These are phyloP conservation scores for Verticillium zaregamsianum DNA, from an alignment of 2,329 filamentous ascomycete species.

Conservation along the genomic window DNA sequence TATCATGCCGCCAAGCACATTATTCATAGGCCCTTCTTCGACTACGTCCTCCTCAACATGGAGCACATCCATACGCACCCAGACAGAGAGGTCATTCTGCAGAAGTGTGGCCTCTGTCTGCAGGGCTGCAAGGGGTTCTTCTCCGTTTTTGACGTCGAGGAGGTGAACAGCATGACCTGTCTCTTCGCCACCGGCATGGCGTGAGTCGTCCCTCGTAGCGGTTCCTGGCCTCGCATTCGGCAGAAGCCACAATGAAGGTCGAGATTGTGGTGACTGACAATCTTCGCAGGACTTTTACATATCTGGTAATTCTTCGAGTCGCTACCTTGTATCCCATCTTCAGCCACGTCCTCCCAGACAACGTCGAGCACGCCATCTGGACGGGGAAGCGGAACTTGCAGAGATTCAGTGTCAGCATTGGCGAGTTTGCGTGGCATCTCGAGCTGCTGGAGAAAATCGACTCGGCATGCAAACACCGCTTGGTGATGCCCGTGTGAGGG, in stretches of 20 bases:
- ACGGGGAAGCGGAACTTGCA: conserved; percentile 15
- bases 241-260: too few relatives aligned
- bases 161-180: conserved; percentile 19
- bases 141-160: conserved; percentile 21
- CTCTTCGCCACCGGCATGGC: conserved; percentile 24
- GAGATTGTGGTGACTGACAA: not conserved
- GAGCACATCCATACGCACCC: conserved; percentile 18
- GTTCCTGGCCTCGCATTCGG: not conserved
- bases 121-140: conserved; percentile 21
- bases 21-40: conserved; percentile 23
- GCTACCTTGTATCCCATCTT: conserved; percentile 13
- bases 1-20: conserved; percentile 26
- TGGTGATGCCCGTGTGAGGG: too few relatives aligned
- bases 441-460: conserved; percentile 13
- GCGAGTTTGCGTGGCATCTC: conserved; percentile 18
- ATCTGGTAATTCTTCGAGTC: conserved; percentile 18
- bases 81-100: conserved; percentile 14
- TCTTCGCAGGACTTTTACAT: conserved; percentile 18
- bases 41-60: conserved; percentile 21
- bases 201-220: conserved; percentile 12
- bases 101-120: conserved; percentile 16
- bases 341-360: conserved; percentile 9
- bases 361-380: conserved; percentile 15
- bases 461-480: too few relatives aligned
- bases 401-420: conserved; percentile 15